These are phyloP conservation scores for Neurospora sp. DNA, from an alignment of 495 filamentous ascomycete species.

Conservation along the genomic window DNA sequence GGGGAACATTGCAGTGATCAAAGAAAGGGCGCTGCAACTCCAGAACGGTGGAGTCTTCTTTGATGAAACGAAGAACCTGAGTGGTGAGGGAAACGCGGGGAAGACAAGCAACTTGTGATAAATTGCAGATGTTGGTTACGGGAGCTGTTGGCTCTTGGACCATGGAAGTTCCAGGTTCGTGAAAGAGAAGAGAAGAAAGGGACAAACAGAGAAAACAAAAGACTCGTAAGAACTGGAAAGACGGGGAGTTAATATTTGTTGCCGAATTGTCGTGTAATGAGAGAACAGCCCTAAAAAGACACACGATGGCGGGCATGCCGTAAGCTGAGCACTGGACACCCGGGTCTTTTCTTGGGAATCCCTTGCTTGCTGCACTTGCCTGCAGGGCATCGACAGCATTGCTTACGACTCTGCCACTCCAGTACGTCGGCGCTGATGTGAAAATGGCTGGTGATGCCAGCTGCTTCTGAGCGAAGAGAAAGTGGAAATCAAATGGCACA, in stretches of 20 bases:
- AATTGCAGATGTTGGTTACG: not conserved
- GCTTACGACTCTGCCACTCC: not conserved
- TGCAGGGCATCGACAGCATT: not conserved
- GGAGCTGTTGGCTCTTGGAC: not conserved
- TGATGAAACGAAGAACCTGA: not conserved
- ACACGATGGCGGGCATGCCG: not conserved
- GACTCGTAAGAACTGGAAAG: not conserved
- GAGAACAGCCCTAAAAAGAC: not conserved
- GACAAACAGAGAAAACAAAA: not conserved
- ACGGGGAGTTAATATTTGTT: not conserved
- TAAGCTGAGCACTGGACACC: not conserved
- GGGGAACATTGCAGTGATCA: not conserved
- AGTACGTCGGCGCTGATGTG: not conserved
- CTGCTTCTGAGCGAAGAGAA: not conserved
- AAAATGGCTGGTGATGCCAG: not conserved
- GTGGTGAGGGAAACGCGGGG: not conserved
- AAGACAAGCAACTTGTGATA: not conserved
- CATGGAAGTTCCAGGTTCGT: not conserved
- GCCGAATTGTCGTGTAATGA: not conserved
- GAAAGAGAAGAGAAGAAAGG: not conserved
- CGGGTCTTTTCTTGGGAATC: not conserved
- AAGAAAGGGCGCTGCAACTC: not conserved
- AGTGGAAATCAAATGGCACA: not conserved
- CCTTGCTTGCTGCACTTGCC: not conserved
- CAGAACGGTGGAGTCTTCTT: not conserved